Evolutionary conservation across 208 protist species (phyloP), one percentile per base, ranked within the genome.

Genomic region (Hexamita inflata): DNA sequence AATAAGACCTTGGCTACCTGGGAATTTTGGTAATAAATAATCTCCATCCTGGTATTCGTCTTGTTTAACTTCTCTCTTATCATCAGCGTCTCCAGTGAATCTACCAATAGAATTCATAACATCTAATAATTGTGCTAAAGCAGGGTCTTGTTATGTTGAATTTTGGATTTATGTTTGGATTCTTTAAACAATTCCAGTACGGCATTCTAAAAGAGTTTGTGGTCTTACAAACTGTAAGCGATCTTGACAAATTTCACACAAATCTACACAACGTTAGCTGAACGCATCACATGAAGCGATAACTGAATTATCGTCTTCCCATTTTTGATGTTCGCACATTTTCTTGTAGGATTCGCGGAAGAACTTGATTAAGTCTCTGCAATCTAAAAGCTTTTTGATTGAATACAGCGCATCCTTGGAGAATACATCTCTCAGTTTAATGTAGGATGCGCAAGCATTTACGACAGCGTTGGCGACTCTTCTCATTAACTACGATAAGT

Each of bases 21-120:
- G 4, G n/a, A 40, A 70, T n/a, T 70, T 70, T 24, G 64, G 64
- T 42, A 70, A 38, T 30, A 70, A 34, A 49, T 70, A 70, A n/a
- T 70, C 64, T 42, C 34, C 64, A 57, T 45, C 42, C n/a, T 40
- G 11, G n/a, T 70, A 70, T 49, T n/a, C 30, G 4, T n/a, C 2
- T 19, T 45, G 11, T n/a, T 45, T 45, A 49, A 13, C 42, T n/a
- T 70, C 2, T 32, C 28, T 32, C 11, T 42, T 29, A 19, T 49
- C 34, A 24, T 45, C 38, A 11, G 38, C 28, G 9, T 70, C 38
- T 19, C 26, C 40, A 32, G n/a, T 49, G 9, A 70, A 9, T 40
- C n/a, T 38, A 40, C 38, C 38, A 70, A 38, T n/a, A 40, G 9
- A 24, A 19, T 13, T 34, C 28, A 70, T n/a, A 49, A 45, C n/a